phyloP scores from a whole-genome alignment of 768 basidiomycete genomes.

The Hygrophorus pudorinus region DNA sequence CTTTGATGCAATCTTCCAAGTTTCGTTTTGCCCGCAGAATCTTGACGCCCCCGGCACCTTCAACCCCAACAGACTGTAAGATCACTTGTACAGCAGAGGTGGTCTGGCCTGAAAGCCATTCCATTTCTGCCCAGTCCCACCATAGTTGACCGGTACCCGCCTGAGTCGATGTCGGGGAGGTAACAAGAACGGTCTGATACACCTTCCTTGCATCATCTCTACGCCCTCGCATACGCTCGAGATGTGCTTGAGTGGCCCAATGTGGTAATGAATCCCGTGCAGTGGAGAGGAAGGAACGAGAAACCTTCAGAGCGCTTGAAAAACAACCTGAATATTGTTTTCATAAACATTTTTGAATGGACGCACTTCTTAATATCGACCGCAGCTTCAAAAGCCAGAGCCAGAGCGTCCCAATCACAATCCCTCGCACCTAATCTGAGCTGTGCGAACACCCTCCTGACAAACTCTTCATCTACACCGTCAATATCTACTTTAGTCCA shows the following conservation, averaged over 20 bases:
- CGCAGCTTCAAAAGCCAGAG: constrained; percentile 60
- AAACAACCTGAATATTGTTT: constrained; percentile 1
- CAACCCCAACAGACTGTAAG: constrained; percentile 42
- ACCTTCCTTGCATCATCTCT: constrained; percentile 67
- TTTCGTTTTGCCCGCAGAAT: constrained; percentile 55
- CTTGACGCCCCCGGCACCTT: constrained; percentile 41
- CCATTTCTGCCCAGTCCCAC: constrained; percentile 83
- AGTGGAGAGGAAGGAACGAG: constrained; percentile 49
- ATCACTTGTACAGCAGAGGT: constrained; percentile 45
- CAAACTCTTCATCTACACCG: constrained; percentile 37
- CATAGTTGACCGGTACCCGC: constrained; percentile 41
- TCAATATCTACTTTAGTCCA: constrained; percentile 40
- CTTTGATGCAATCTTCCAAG: constrained; percentile 38
- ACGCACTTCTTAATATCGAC: constrained; percentile 47
- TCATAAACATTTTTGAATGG: neutral
- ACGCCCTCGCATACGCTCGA: constrained; percentile 59
- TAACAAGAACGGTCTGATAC: constrained; percentile 55
- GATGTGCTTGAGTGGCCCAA: constrained; percentile 71
- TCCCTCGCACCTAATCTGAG: constrained; percentile 40
- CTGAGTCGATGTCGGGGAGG: constrained; percentile 26
- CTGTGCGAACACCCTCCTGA: constrained; percentile 50
- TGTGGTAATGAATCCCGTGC: constrained; percentile 47
- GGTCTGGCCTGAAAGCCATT: constrained; percentile 53
- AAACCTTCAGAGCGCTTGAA: constrained; percentile 57
- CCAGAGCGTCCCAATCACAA: constrained; percentile 54